phyloP scores from a whole-genome alignment of 176 grass and related monocot species.

The Triticum timopheevii region DNA sequence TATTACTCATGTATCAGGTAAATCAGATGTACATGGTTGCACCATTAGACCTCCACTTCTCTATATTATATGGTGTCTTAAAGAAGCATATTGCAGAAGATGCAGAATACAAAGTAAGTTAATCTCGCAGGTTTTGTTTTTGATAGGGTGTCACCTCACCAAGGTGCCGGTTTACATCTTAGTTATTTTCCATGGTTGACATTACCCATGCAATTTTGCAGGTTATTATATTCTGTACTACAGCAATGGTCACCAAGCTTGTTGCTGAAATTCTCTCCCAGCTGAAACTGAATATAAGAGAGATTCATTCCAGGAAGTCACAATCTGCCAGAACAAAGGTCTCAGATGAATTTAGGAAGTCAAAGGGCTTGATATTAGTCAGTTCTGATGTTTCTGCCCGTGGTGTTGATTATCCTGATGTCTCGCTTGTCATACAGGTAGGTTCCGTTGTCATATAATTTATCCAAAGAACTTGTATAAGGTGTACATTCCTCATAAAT shows the following conservation, averaged over 20 bases:
- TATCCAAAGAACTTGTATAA: neutral
- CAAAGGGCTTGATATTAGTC: constrained; percentile 87
- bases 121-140: constrained; percentile 23
- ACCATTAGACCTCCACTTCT: constrained; percentile 66
- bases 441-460: neutral
- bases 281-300: constrained; percentile 76
- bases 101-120: constrained; percentile 80
- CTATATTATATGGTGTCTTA: constrained; percentile 62
- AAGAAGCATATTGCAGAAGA: constrained; percentile 73
- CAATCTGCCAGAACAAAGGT: constrained; percentile 84
- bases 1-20: constrained; percentile 61
- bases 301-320: constrained; percentile 92
- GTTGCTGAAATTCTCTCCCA: constrained; percentile 68
- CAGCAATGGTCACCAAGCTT: constrained; percentile 88
- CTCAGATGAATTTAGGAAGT: constrained; percentile 88
- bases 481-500: neutral
- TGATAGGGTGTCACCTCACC: neutral
- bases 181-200: constrained; percentile 1
- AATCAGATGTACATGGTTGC: constrained; percentile 72
- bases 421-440: constrained; percentile 87
- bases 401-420: constrained; percentile 96
- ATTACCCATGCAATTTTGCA: constrained; percentile 39
- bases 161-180: constrained; percentile 12
- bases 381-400: constrained; percentile 97
- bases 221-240: constrained; percentile 98